Base-by-base conservation (phyloP, 495 filamentous ascomycete genomes). In the Cercophora samala region DNA sequence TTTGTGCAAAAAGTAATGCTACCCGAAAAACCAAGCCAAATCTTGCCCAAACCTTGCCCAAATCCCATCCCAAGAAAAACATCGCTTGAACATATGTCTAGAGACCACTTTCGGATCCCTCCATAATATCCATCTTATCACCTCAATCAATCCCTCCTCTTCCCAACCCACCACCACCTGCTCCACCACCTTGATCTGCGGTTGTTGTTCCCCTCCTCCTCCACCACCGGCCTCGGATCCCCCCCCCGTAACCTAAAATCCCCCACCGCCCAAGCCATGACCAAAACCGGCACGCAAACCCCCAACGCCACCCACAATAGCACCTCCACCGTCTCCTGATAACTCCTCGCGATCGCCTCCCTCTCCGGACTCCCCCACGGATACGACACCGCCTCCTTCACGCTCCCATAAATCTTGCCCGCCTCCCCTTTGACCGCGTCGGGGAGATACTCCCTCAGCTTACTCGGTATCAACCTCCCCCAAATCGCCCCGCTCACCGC, bases 401-500 rank as follows among this genome's bases (percentile, higher is more conserved):
- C 72, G 59, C 78, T 80, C 4, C 77, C 79, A 65, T 88, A 90
- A 32, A 90, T 90, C 21, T 59, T 70, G 2, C 69, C 42, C 0
- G 77, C 72, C 21, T 85, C 70, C 0, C 70, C 73, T 1, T 67
- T 80, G 15, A 75, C 77, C 37, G 80, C 81, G 2, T 83, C 80
- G 0, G 90, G 90, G 0, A 93, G 80, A 62, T 85, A 82, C 3
- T 70, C 55, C 9, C 66, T 42, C 4, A 93, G 78, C 29, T 81
- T 79, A 0, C 58, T 64, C 0, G 82, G 84, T 32, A 90, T 81
- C 5, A 82, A 81, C 59, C 82, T 78, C 0, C 84, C 85, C 84
- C 88, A 92, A 22, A 93, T 85, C 18, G 87, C 88, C 0, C 82
- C 83, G 0, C 84, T 84, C 26, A 93, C 78, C 0, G 86, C 79